Base-by-base conservation (phyloP, 116 monocot genomes). In the Dioscorea cayenensis region DNA sequence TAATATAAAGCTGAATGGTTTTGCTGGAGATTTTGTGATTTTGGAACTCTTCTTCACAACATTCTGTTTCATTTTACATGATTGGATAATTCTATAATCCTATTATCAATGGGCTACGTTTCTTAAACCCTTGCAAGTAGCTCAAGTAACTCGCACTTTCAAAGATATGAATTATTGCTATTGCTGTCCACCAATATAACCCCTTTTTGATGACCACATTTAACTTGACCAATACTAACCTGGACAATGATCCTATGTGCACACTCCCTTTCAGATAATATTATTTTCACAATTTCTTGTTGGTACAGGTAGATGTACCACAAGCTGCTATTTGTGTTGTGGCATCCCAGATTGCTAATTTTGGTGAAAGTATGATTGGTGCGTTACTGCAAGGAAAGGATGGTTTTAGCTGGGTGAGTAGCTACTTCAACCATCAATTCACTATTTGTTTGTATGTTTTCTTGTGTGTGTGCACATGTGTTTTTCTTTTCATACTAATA, bases 331-430 rank as follows among this genome's bases (percentile, higher is more conserved):
- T 92, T 72, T 95, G 95, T 77, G 82, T 90, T 73, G 48, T 90
- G 48, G 87, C 90, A 62, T 90, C 90, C 37, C 90, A 90, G 71
- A 78, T 90, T 76, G 90, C 90, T 64, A 90, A 90, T 73, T 76
- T 87, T 61, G 82, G 77, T 52, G 90, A 90, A 77, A 87, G 95
- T 71, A 63, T 85, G 11, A 95, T 96, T 69, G 96, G 96, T 77
- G 96, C 96, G 58, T 72, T 80, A 37, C 66, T 96, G 49, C 96
- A 96, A 88, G 96, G 88, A n/a, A 92, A 88, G 67, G 82, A 92
- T 62, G 87, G 84, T 64, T 90, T 82, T 74, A 67, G 73, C 36
- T 90, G 90, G 90, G 90, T 90, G 70, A 77, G 75, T 65, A 49
- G 25, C 19, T 38, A 16, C 64, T 72, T 28, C 14, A 17, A 38